These are phyloP conservation scores for Coniochaeta prunicola DNA, from an alignment of 2,329 filamentous ascomycete species.

Conservation along the genomic window DNA sequence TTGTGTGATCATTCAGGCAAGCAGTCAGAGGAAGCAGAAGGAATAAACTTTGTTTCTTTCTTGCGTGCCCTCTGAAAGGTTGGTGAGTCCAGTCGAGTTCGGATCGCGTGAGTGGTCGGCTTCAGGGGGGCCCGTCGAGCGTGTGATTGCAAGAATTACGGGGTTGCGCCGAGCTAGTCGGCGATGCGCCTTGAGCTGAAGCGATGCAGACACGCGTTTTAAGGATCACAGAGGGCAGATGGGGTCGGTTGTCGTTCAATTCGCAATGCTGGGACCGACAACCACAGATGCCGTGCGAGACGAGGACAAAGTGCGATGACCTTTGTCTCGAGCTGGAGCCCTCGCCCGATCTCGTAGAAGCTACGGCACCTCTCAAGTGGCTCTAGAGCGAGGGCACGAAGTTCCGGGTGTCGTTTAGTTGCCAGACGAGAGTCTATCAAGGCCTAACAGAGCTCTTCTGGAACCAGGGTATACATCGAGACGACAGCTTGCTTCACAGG, in stretches of 20 bases:
- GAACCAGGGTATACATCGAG: neutral
- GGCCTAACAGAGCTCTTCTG: neutral
- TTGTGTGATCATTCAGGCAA: no score
- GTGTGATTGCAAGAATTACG: neutral
- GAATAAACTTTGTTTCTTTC: neutral
- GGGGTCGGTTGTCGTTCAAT: no score
- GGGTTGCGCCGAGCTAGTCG: neutral
- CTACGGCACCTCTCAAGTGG: no score
- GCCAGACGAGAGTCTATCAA: neutral
- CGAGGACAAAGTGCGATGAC: no score
- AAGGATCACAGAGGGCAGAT: no score
- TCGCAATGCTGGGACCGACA: no score
- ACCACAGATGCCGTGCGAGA: no score
- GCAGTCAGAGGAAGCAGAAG: neutral
- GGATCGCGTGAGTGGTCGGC: neutral
- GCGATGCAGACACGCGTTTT: neutral
- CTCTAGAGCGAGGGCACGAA: neutral
- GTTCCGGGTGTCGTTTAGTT: no score
- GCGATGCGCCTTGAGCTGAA: neutral
- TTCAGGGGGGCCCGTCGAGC: neutral
- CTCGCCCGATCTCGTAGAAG: no score
- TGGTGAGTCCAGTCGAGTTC: neutral
- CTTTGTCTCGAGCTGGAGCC: no score
- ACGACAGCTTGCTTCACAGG: neutral
- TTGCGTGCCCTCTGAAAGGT: neutral